Evolutionary conservation across 2,329 filamentous ascomycete species (phyloP).

Genomic region (Ophiostoma fasciatum): DNA sequence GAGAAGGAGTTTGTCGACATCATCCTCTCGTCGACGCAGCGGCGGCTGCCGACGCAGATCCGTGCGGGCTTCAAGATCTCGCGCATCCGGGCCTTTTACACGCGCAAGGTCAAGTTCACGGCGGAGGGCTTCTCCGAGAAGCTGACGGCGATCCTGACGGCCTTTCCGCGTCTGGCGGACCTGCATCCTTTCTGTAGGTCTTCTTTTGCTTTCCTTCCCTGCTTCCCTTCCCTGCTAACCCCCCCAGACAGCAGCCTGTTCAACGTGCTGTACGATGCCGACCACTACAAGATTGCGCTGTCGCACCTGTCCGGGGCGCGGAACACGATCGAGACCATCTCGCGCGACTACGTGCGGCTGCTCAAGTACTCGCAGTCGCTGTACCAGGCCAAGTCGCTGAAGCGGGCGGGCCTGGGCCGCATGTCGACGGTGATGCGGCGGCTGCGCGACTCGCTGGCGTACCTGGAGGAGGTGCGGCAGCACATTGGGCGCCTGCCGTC

Average conservation of each 20-base stretch:
- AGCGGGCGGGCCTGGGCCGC: conserved; percentile 85
- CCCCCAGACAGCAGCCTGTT: conserved; percentile 51
- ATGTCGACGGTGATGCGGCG: conserved; percentile 97
- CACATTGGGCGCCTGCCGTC: conserved; percentile 91
- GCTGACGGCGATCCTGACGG: conserved; percentile 76
- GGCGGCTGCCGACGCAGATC: conserved; percentile 79
- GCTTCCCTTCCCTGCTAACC: too few species aligned
- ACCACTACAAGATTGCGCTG: conserved; percentile 93
- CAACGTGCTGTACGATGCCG: conserved; percentile 96
- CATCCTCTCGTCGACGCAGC: conserved; percentile 83
- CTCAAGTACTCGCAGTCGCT: conserved; percentile 84
- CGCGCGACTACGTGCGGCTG: conserved; percentile 88
- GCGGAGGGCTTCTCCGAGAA: conserved; percentile 79
- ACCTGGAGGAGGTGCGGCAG: conserved; percentile 92
- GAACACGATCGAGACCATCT: conserved; percentile 90
- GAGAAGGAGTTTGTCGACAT: conserved; percentile 96
- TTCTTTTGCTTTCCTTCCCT: neutral
- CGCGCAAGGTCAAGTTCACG: conserved; percentile 95
- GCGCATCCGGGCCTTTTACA: conserved; percentile 87
- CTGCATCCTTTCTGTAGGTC: conserved; percentile 80
- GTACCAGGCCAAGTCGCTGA: conserved; percentile 98
- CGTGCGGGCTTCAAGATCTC: conserved; percentile 91
- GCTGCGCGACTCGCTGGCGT: conserved; percentile 85
- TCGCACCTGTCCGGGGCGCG: conserved; percentile 94
- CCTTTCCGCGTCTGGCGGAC: conserved; percentile 83